Percentiles rank a stretch among this genome's conserved stretches.
Conservation (phyloP, 176 grass and related monocot genomes). For the Bromus sterilis region DNA sequence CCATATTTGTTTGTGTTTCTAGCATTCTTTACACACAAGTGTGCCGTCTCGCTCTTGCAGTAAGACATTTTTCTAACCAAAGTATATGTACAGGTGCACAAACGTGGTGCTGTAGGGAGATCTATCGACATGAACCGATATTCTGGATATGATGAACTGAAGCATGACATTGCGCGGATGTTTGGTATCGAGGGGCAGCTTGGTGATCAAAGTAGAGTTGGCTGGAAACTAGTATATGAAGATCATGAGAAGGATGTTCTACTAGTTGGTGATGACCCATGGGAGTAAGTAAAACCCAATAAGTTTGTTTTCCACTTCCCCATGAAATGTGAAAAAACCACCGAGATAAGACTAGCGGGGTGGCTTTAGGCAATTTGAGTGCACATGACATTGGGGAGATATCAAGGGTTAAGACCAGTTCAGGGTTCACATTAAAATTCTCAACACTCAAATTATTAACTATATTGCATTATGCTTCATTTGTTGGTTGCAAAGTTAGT, state of each 20-base stretch:
- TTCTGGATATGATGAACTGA: conserved; percentile 68
- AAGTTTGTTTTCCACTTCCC: neutral
- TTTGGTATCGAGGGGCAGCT: conserved; percentile 81
- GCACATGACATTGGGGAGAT: neutral
- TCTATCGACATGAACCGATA: conserved; percentile 72
- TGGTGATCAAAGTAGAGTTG: conserved; percentile 66
- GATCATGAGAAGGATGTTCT: conserved; percentile 89
- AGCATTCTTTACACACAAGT: neutral
- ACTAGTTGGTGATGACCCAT: conserved; percentile 77
- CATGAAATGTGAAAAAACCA: neutral
- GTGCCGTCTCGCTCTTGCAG: neutral
- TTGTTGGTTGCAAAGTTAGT: neutral
- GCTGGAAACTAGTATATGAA: conserved; percentile 81
- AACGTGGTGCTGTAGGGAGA: conserved; percentile 74
- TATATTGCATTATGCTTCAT: neutral
- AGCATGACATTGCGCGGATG: conserved; percentile 61
- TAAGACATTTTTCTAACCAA: conserved; percentile 7
- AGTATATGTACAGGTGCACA: conserved; percentile 54
- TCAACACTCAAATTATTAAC: too few species aligned
- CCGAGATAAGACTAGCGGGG: neutral
- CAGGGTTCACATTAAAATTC: too few species aligned
- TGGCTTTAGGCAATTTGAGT: neutral
- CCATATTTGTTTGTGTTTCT: conserved; percentile 1
- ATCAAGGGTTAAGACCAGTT: too few species aligned
- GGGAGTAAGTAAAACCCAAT: conserved; percentile 65